A percentile compares a stretch with the other conserved stretches of the same genome.
These are phyloP conservation scores for Phytophthora quininea DNA, from an alignment of 352 stramenopile species.

Conservation along the genomic window DNA sequence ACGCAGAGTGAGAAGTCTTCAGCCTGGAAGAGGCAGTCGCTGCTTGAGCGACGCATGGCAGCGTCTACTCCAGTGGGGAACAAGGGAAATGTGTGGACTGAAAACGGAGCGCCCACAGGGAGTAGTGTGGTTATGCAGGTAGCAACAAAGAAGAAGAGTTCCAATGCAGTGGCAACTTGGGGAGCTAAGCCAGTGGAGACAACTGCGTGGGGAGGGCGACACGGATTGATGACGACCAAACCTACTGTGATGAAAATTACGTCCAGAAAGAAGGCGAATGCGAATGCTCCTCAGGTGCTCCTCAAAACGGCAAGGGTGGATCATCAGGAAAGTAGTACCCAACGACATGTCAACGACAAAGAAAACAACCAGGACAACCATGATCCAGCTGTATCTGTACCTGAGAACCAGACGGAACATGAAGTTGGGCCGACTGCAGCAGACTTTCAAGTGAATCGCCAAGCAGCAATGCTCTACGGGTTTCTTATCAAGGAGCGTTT, in stretches of 20 bases:
- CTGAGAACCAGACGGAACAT: not conserved
- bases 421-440: not conserved
- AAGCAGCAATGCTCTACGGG: constrained; percentile 56
- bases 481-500: constrained; percentile 57
- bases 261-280: constrained; percentile 12
- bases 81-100: not conserved
- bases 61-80: not conserved
- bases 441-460: constrained; percentile 37
- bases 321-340: no score
- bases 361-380: no score
- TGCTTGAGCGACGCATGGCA: constrained; percentile 57
- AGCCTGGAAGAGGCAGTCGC: constrained; percentile 47
- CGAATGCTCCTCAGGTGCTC: constrained; percentile 7
- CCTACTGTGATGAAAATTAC: not conserved
- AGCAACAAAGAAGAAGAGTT: not conserved
- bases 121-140: not conserved
- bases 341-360: no score
- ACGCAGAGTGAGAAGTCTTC: constrained; percentile 16
- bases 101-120: not conserved
- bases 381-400: no score
- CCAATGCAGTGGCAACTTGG: no score
- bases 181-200: not conserved
- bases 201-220: constrained; percentile 1
- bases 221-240: no score
- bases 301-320: constrained; percentile 17